Evolutionary conservation across 2,329 filamentous ascomycete species (phyloP).

Genomic region (Mycosphaerella sp.): DNA sequence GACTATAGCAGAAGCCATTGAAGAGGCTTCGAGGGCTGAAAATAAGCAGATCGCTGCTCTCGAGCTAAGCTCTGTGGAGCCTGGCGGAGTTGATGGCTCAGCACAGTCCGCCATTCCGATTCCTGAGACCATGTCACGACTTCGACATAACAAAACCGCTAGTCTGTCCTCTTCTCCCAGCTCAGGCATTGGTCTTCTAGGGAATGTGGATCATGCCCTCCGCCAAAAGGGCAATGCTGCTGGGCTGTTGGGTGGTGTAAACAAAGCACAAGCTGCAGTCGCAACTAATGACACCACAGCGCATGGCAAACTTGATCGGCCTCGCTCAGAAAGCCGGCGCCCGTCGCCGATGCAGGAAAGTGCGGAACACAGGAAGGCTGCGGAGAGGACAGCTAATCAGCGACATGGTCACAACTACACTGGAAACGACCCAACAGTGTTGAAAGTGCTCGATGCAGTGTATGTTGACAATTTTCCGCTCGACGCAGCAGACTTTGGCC

Average conservation of each 20-base stretch:
- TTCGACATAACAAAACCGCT: conserved; percentile 24
- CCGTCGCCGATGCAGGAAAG: conserved; percentile 28
- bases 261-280: conserved; percentile 59
- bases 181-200: conserved; percentile 29
- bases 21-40: conserved; percentile 57
- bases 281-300: conserved; percentile 58
- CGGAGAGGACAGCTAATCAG: conserved; percentile 19
- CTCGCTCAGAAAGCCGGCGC: conserved; percentile 29
- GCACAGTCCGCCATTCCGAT: conserved; percentile 1
- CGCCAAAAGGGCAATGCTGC: conserved; percentile 52
- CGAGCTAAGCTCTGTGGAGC: conserved; percentile 2
- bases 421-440: conserved; percentile 62
- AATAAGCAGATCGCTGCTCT: conserved; percentile 2
- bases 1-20: conserved; percentile 81
- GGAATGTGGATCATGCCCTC: conserved; percentile 34
- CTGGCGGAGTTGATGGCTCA: conserved; percentile 2
- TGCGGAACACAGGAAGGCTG: conserved; percentile 17
- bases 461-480: conserved; percentile 61
- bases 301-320: conserved; percentile 57
- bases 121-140: conserved; percentile 11
- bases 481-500: conserved; percentile 64
- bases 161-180: conserved; percentile 34
- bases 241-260: conserved; percentile 51
- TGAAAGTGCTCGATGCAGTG: conserved; percentile 71
- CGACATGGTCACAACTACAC: conserved; percentile 64